phyloP scores from a whole-genome alignment of 495 filamentous ascomycete genomes.

The Tuber aestivum region DNA sequence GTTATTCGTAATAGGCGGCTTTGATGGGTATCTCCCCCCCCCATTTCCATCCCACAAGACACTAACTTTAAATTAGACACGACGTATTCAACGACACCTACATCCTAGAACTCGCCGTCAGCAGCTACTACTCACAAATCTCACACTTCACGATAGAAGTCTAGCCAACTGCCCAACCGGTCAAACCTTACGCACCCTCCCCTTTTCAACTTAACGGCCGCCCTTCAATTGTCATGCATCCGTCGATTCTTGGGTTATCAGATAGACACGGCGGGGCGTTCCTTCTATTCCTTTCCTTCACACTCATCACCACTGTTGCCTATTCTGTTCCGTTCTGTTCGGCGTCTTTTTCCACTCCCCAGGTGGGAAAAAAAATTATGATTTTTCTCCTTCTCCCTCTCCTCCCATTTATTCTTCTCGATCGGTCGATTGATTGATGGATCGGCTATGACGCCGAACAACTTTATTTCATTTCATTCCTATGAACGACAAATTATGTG shows the following conservation, averaged over 20 bases:
- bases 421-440: no score
- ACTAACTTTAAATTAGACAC: conserved; percentile 43
- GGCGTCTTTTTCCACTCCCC: not conserved
- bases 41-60: not conserved
- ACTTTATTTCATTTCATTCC: not conserved
- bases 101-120: conserved; percentile 59
- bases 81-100: conserved; percentile 60
- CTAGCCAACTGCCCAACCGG: conserved; percentile 38
- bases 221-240: not conserved
- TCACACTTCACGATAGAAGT: conserved; percentile 63
- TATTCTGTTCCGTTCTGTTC: not conserved
- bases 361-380: conserved; percentile 2
- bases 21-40: conserved; percentile 49
- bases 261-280: not conserved
- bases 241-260: not conserved
- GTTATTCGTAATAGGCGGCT: conserved; percentile 57
- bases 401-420: not conserved
- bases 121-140: conserved; percentile 63
- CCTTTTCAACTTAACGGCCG: not conserved
- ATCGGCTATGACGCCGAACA: not conserved
- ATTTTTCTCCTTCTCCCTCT: not conserved
- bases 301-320: not conserved
- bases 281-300: not conserved
- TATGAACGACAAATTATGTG: conserved; percentile 1
- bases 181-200: not conserved